Evolutionary conservation across 805 yeast species (phyloP).

Genomic region (Wickerhamiella nectarea): DNA sequence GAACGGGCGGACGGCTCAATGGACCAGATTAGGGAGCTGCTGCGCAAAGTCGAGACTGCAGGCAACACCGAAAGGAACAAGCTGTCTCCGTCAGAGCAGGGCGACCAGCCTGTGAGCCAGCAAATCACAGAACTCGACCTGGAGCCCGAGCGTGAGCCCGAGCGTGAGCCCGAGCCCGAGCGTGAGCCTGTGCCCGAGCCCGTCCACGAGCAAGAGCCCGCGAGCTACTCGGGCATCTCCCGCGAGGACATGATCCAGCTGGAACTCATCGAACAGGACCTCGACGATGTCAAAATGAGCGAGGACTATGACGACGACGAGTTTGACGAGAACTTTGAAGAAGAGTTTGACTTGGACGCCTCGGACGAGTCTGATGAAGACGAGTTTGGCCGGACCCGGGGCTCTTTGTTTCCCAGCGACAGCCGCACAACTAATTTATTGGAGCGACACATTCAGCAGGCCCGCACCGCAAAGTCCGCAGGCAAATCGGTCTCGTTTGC

Average conservation of each 20-base stretch:
- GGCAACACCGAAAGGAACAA: conserved; percentile 1
- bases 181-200: no score
- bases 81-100: not conserved
- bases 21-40: conserved; percentile 3
- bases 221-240: conserved; percentile 9
- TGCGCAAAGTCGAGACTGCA: not conserved
- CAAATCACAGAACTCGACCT: not conserved
- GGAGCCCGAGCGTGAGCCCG: not conserved
- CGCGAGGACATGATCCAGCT: conserved; percentile 22
- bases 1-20: conserved; percentile 24
- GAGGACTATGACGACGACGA: conserved; percentile 36
- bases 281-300: conserved; percentile 10
- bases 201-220: no score
- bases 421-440: conserved; percentile 14
- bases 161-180: no score
- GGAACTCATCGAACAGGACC: conserved; percentile 17
- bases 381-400: conserved; percentile 26
- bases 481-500: conserved; percentile 12
- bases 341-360: conserved; percentile 41
- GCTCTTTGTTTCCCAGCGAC: conserved; percentile 25
- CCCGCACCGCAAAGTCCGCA: not conserved
- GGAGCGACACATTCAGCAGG: conserved; percentile 2
- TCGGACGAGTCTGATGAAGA: conserved; percentile 24
- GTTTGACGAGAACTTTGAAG: conserved; percentile 27
- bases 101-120: not conserved